Conservation (phyloP, 106 monocot genomes). For the Dendrobium officinale region DNA sequence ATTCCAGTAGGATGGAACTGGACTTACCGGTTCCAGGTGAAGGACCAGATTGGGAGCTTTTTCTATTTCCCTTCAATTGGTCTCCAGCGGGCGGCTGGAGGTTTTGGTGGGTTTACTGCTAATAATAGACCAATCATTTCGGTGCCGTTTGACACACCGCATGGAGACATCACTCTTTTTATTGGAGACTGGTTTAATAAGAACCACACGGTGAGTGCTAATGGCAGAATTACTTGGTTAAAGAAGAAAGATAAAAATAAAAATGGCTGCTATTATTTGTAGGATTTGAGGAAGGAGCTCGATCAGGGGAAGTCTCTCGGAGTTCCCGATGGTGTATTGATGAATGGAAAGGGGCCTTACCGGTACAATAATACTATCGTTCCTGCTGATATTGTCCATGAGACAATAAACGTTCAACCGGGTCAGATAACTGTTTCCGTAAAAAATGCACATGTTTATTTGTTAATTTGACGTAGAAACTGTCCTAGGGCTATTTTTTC, state of each 20-base stretch:
- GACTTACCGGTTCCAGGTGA: constrained; percentile 94
- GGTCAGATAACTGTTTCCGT: constrained; percentile 16
- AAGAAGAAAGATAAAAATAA: background rate
- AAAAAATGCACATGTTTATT: background rate
- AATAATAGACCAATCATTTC: constrained; percentile 65
- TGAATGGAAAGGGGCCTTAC: constrained; percentile 70
- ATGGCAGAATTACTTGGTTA: background rate
- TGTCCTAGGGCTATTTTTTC: too few relatives aligned
- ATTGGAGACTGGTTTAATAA: constrained; percentile 93
- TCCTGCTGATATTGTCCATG: constrained; percentile 42
- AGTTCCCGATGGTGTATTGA: constrained; percentile 60
- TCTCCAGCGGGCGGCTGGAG: constrained; percentile 78
- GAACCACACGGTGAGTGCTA: constrained; percentile 49
- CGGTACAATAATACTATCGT: constrained; percentile 38
- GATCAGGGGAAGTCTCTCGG: constrained; percentile 54
- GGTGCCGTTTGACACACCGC: constrained; percentile 63
- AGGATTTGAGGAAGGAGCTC: constrained; percentile 53
- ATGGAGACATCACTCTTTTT: constrained; percentile 75
- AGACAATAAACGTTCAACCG: constrained; percentile 44
- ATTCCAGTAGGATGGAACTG: constrained; percentile 94
- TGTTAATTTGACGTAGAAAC: too few relatives aligned
- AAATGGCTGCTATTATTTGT: background rate
- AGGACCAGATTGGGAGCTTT: constrained; percentile 98
- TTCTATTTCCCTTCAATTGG: constrained; percentile 71
- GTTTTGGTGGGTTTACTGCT: constrained; percentile 76